phyloP scores from a whole-genome alignment of 352 stramenopile species.

The Pythium myriotylum region DNA sequence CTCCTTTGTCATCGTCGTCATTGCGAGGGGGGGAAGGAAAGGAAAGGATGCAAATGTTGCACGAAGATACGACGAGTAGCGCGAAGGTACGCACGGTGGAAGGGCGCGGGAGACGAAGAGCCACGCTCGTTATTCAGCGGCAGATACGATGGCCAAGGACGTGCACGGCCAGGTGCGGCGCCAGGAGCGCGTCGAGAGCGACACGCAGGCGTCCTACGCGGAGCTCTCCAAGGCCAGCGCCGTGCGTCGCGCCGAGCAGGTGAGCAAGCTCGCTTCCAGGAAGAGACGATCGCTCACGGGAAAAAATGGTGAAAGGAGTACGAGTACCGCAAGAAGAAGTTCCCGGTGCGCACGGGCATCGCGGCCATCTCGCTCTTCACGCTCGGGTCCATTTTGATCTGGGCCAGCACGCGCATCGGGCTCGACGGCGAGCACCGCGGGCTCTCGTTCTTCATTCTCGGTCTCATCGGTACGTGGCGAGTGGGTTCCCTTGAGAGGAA shows the following conservation, averaged over 20 bases:
- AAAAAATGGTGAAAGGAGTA: too few species aligned
- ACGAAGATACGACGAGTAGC: conserved; percentile 21
- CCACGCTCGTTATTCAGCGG: not conserved
- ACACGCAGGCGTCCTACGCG: conserved; percentile 26
- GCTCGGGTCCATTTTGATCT: conserved; percentile 75
- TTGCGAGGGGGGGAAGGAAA: not conserved
- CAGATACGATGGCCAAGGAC: conserved; percentile 56
- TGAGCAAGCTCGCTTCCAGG: conserved; percentile 16
- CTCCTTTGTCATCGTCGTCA: not conserved
- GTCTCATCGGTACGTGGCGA: conserved; percentile 62
- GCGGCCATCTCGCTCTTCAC: conserved; percentile 71
- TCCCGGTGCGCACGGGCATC: conserved; percentile 76
- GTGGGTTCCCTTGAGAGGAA: not conserved
- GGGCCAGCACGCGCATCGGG: conserved; percentile 71
- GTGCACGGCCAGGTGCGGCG: conserved; percentile 33
- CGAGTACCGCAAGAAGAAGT: conserved; percentile 50
- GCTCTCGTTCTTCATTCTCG: conserved; percentile 78
- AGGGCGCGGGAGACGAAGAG: conserved; percentile 11
- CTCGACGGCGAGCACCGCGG: conserved; percentile 75
- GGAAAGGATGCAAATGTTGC: conserved; percentile 8
- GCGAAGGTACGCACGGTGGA: too few species aligned
- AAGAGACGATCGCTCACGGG: too few species aligned
- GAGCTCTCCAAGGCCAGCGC: conserved; percentile 42
- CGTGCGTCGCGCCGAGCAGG: conserved; percentile 29
- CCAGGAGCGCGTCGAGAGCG: conserved; percentile 37